Base-by-base conservation (phyloP, 1,139 yeast genomes). In the Saccharomyces hybrid region DNA sequence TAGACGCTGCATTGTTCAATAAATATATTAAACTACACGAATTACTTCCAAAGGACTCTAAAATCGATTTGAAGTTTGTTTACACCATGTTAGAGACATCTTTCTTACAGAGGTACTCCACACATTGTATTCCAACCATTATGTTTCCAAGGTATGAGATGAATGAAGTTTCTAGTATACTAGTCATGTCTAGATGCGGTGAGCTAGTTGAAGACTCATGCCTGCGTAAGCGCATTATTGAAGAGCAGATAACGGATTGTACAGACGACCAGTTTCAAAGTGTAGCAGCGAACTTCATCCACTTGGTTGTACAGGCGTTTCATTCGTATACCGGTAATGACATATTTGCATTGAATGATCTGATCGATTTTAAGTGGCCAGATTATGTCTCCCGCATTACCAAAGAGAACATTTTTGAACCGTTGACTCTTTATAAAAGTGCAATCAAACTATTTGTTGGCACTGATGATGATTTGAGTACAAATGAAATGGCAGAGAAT, bases 241-340 rank as follows among this genome's bases (percentile, higher is more conserved):
- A 47, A 20, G 57, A 54, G 16, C 56, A 51, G 23, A 54, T 61
- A 25, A 52, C 54, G 4, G 61, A 56, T 28, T 51, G 53, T 25
- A 52, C 53, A n/a, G 60, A 57, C 23, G 57, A 56, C 6, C 58
- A 58, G 30, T 54, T 58, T 7, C 49, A 54, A 4, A 54, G 51
- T 31, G 57, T 63, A 5, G 61, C 64, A 2, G 51, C 54, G 3
- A 62, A 65, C 52, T 68, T 65, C 49, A 63, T 68, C 41, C 61
- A 60, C 46, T 54, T 68, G 44, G 64, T 68, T 5, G 59, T 65
- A n/a, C 70, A 69, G 50, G 57, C 70, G 2, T 66, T 69, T 50
- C 65, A 64, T 52, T 61, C 68, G 23, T 69, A 69, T 51, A 66
- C 71, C 2, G 72, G 72, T 4, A 67, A 66, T 51, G 61, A 68